phyloP scores from a whole-genome alignment of 2,329 filamentous ascomycete genomes.

The Kalaharituber pfeilii region DNA sequence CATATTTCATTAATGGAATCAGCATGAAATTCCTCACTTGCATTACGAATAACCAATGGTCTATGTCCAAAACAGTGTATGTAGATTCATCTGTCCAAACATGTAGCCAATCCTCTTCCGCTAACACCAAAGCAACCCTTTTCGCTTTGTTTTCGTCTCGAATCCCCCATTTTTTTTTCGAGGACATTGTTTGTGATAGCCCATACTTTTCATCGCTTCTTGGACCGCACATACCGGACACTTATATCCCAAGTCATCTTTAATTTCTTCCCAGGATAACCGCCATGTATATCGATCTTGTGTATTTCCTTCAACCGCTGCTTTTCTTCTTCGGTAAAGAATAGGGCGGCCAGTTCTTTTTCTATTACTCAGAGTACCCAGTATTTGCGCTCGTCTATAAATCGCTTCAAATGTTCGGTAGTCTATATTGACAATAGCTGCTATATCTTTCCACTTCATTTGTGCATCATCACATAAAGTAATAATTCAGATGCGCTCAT shows the following conservation, averaged over 20 bases:
- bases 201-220: slow-evolving; percentile 4
- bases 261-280: too few species aligned
- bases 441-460: too few species aligned
- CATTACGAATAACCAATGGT: not conserved
- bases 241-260: too few species aligned
- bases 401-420: not conserved
- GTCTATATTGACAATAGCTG: too few species aligned
- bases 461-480: too few species aligned
- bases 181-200: slow-evolving; percentile 3
- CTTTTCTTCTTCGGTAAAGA: too few species aligned
- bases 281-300: too few species aligned
- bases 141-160: too few species aligned
- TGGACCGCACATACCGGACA: too few species aligned
- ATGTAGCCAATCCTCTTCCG: slow-evolving; percentile 5
- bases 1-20: slow-evolving; percentile 6
- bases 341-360: too few species aligned
- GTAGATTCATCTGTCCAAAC: slow-evolving; percentile 8
- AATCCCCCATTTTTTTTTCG: not conserved
- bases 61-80: not conserved
- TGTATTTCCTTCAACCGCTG: too few species aligned
- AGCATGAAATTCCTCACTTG: slow-evolving; percentile 3
- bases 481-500: too few species aligned
- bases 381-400: not conserved
- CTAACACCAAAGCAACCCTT: not conserved
- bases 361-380: not conserved